Base-by-base conservation (phyloP, 163 green algal genomes). In the Prototheca stagnorum region DNA sequence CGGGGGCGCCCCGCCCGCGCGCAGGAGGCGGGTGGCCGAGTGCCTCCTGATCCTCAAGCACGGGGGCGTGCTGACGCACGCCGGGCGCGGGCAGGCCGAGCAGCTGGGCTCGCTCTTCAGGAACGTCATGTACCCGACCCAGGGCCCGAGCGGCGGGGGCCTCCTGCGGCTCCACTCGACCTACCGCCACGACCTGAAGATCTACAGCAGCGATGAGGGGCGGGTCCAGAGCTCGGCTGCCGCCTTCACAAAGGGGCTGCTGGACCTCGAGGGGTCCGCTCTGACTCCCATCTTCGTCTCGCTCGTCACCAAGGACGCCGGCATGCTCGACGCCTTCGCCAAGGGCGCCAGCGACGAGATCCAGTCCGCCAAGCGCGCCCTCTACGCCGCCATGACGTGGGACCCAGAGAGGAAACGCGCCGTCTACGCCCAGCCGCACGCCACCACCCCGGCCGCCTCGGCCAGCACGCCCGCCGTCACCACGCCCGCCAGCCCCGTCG, bases 181-280 rank as follows among this genome's bases (percentile, higher is more conserved):
- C 8, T 98, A 96, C 72, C 80, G 89, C 36, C 89, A 98, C 43
- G 89, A 98, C 72, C 74, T 98, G 39, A 98, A 98, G 62, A 95
- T 98, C 59, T 97, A 98, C 73, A 89, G 75, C 28, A 89, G 73
- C 2, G 55, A 95, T 41, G 88, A 97, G 61, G 88, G 88, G 1
- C 72, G 86, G 14, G 88, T 98, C 51, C 88, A 95, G 72, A 78
- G 80, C 47, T 71, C 65, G 11, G 68, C 70, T 2, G 77, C 77
- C 21, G 72, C 72, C 29, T 81, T 81, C 54, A 75, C 71, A 12
- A 74, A 91, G 59, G 89, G 82, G 8, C 68, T 95, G 58, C 63
- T 95, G 19, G 86, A 93, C 60, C 70, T 94, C 14, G 86, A 95
- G 70, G 85, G 83, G 40, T 66, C 55, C 37, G 81, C 70, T 22